Evolutionary conservation across 2,329 filamentous ascomycete species (phyloP), one percentile per base, ranked within the genome.

Genomic region (Cytospora piceae): DNA sequence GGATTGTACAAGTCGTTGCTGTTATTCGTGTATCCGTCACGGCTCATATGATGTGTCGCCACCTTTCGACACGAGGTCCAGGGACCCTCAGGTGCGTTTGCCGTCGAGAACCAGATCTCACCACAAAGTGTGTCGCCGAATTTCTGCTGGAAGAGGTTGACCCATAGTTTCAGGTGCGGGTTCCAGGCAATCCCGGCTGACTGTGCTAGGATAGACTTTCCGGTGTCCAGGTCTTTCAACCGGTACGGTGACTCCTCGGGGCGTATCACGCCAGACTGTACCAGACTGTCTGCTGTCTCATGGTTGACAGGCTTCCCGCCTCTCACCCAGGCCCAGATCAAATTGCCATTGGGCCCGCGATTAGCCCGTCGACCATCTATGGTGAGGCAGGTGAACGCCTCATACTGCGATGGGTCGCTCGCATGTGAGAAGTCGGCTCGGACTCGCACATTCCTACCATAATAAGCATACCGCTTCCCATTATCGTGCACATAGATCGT

Each of bases 1-100:
- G 66, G 66, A 22, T 68, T 66, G 22, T 68, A 68, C 34, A 68
- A 27, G 24, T 68, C 66, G 42, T 68, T 68, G 52, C 62, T 61
- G 17, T 68, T 68, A 7, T 39, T 53, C 15, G 4, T 58, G 42
- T 63, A 57, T 12, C 32, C 52, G 8, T 68, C 66, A 17, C 56
- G 51, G 39, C 32, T 34, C 66, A 68, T 68, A 32, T 68, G 42
- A 20, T 68, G 66, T 7, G 66, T 68, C 7, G 63, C 63, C 4
- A 68, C 66, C 42, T 68, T 68, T 15, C 66, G 59, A 29, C 51
- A 60, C 17, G 54, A 42, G 11, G 54, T 58, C 66, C 66, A 68
- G 1, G 66, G 66, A 5, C 66, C 66, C 29, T 66, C 66, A 7
- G 66, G 63, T 5, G 66, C 51, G 29, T 49, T 51, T 3, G 66